Evolutionary conservation across 2,329 filamentous ascomycete genomes (phyloP), one percentile per base, ranked within the genome.

Genomic region (Sporothrix dimorphospora): DNA sequence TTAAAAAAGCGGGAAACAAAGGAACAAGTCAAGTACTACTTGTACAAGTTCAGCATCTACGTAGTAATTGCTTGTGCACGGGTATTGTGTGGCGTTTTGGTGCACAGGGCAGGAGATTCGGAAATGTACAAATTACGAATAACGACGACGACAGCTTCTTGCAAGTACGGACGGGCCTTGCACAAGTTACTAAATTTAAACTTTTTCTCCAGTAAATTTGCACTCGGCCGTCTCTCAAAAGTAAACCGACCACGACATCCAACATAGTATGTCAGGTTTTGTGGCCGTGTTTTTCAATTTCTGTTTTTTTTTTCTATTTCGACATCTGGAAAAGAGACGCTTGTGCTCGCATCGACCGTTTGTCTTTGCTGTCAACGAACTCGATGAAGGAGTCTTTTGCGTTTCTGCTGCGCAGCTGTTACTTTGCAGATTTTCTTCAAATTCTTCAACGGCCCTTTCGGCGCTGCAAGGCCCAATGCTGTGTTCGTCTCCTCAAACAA

Each of bases 401-500:
- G n/a, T n/a, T n/a, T n/a, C n/a, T n/a, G n/a, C n/a, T n/a, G n/a
- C n/a, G n/a, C n/a, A n/a, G n/a, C n/a, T n/a, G n/a, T n/a, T n/a
- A n/a, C n/a, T n/a, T n/a, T n/a, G n/a, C n/a, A n/a, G n/a, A n/a
- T n/a, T n/a, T n/a, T n/a, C n/a, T n/a, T n/a, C 53, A 34, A 11
- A 34, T 34, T 57, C 53, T 57, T 57, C 57, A 42, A 24, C 59
- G 12, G 38, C 8, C 14, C 14, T 47, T 45, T 66, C 24, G 30
- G 21, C 21, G n/a, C 30, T 42, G 42, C 14, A 38, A 45, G n/a
- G 38, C 38, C 16, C 59, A 11, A 16, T 63, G 38, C 40, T 47
- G 21, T 47, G 21, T 30, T 38, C 40, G 51, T 70, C 27, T 70
- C 11, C 55, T 61, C 42, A 70, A 70, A 70, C 68, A 61, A 61